phyloP scores from a whole-genome alignment of 257 asterid species.

The Solanum etuberosum region DNA sequence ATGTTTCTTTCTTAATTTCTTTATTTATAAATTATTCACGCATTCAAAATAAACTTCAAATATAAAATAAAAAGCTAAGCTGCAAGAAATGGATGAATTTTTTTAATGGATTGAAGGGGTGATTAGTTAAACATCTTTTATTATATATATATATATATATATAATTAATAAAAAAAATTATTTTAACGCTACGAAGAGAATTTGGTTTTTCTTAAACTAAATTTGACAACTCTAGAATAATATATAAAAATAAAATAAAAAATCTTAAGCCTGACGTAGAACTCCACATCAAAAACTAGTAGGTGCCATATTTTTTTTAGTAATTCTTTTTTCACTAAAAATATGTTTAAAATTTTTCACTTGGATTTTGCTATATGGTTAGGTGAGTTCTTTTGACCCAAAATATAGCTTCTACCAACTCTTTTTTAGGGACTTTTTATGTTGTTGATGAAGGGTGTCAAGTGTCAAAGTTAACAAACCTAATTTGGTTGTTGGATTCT shows the following conservation, averaged over 20 bases:
- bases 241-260: not conserved
- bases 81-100: fast-evolving
- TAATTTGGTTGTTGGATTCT: not conserved
- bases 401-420: not conserved
- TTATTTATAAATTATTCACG: too few species aligned
- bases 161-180: too few species aligned
- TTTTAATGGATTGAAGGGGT: too few species aligned
- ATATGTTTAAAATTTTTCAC: not conserved
- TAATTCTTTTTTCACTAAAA: not conserved
- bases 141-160: too few species aligned
- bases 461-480: not conserved
- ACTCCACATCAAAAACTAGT: not conserved
- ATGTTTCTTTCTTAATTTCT: too few species aligned
- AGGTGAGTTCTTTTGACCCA: not conserved
- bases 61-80: too few species aligned
- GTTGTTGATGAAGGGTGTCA: not conserved
- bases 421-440: not conserved
- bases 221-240: not conserved
- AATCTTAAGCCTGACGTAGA: not conserved
- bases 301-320: not conserved
- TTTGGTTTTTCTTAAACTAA: not conserved
- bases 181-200: too few species aligned
- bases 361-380: not conserved
- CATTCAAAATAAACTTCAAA: too few species aligned
- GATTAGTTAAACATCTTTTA: too few species aligned